Evolutionary conservation across 306 rosid genomes (phyloP), one percentile per base, ranked within the genome.

Genomic region (Mimosa pudica): DNA sequence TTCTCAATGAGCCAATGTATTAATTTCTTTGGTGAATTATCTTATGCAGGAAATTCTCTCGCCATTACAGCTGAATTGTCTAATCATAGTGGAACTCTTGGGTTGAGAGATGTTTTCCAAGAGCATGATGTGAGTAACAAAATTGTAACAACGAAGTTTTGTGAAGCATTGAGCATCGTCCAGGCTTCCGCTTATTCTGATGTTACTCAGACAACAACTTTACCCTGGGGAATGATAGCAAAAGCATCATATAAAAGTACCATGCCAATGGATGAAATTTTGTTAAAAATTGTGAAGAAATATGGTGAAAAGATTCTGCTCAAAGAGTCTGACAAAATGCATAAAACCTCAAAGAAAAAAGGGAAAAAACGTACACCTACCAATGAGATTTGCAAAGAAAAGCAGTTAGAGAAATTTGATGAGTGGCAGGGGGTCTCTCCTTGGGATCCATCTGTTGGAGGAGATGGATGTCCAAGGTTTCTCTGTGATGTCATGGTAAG

Each of bases 401-500:
- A 84, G 45, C 82, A 36, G 70, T 49, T 83, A 61, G 92, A 88
- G 76, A 70, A 80, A 69, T 61, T 73, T 70, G 92, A 89, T 71
- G 91, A 86, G 63, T 89, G 92, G 94, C 87, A 74, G 75, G 97
- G 94, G 18, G 88, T 83, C 4, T 81, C 90, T 38, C 93, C 95
- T 67, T 94, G 95, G 97, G 97, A 92, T 81, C 81, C 81, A 47
- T 82, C 89, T 17, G 51, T 85, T 44, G 95, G 97, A 30, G 97
- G 93, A 38, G 86, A 92, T 86, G 98, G 97, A 82, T 77, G 63
- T 84, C 97, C 98, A 41, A 89, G 89, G 87, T 92, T 94, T 88
- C 84, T 94, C 33, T 94, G 98, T 55, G 98, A 92, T 66, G 95
- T 91, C 66, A 94, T 94, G 97, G 98, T 94, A 87, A 82, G 82